Percentiles rank a stretch among this genome's conserved stretches.
Conservation (phyloP, 2,329 filamentous ascomycete genomes). For the Penicillium sclerotigenum region DNA sequence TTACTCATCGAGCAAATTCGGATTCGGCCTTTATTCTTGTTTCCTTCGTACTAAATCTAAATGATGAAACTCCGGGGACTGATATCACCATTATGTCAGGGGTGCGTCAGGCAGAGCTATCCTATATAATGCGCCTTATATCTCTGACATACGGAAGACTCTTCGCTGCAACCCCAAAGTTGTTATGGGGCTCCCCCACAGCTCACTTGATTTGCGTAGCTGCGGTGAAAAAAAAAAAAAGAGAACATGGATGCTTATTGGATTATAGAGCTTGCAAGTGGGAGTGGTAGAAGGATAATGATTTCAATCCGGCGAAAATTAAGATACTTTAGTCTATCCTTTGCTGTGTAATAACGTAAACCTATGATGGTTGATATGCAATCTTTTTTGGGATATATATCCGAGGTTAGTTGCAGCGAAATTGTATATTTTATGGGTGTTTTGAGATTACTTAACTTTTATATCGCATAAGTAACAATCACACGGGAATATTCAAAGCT, state of each 20-base stretch:
- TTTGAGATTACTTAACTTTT: no score
- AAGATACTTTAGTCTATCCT: neutral
- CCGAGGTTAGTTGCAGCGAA: neutral
- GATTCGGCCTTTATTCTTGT: neutral
- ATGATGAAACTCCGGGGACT: neutral
- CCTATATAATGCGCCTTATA: neutral
- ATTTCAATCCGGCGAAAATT: rapidly evolving
- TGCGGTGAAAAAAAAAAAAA: no score
- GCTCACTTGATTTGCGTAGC: neutral
- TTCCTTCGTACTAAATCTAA: neutral
- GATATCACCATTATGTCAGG: conserved; percentile 1
- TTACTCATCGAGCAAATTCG: neutral
- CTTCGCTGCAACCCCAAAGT: neutral
- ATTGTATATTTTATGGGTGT: no score
- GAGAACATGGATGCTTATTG: neutral
- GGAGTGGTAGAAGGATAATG: neutral
- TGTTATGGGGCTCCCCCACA: neutral
- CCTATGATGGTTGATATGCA: no score
- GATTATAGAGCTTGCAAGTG: neutral
- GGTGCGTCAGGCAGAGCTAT: neutral
- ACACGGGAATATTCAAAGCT: neutral
- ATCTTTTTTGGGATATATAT: neutral
- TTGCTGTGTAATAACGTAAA: neutral
- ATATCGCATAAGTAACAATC: neutral
- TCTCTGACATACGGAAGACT: neutral